Evolutionary conservation across 108 stramenopile genomes (phyloP).

Genomic region (Nannochloropsis salina): DNA sequence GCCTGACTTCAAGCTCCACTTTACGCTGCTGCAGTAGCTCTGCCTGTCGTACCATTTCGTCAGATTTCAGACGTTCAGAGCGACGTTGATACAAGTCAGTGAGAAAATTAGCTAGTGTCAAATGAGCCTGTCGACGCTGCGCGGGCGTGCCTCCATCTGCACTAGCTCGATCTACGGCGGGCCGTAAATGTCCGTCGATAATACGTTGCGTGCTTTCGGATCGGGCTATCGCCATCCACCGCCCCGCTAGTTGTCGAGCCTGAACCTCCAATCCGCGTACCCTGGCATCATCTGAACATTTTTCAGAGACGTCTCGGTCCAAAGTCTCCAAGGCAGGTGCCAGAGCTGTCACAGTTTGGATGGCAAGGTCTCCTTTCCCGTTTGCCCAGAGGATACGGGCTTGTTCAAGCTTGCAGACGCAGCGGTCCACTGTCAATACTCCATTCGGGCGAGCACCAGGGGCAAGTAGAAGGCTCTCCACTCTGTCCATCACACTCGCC

Average conservation of each 20-base stretch:
- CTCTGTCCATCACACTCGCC: slow-evolving; percentile 26
- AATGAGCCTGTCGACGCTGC: slow-evolving; percentile 25
- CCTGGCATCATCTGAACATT: not conserved
- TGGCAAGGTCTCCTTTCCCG: slow-evolving; percentile 29
- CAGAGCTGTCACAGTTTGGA: slow-evolving; percentile 26
- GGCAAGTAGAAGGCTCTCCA: not conserved
- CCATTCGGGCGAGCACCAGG: not conserved
- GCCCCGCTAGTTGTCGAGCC: slow-evolving; percentile 32
- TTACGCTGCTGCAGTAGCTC: slow-evolving; percentile 26
- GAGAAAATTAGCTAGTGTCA: slow-evolving; percentile 35
- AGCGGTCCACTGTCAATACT: slow-evolving; percentile 20
- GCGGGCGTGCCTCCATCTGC: slow-evolving; percentile 9
- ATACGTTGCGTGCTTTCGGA: slow-evolving; percentile 41
- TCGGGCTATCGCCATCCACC: slow-evolving; percentile 31
- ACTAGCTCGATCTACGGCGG: slow-evolving; percentile 33
- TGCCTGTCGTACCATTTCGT: slow-evolving; percentile 29
- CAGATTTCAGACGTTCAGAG: slow-evolving; percentile 32
- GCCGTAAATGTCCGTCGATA: slow-evolving; percentile 30
- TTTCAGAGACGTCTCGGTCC: not conserved
- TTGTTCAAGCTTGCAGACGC: slow-evolving; percentile 27
- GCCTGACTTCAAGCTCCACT: slow-evolving; percentile 27
- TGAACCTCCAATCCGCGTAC: not conserved
- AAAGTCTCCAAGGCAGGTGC: slow-evolving; percentile 18
- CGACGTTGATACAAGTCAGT: slow-evolving; percentile 28
- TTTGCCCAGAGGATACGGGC: slow-evolving; percentile 36